Percentiles rank a stretch among this genome's conserved stretches.
These are phyloP conservation scores for Populus hybrid DNA, from an alignment of 441 rosid species.

Conservation along the genomic window DNA sequence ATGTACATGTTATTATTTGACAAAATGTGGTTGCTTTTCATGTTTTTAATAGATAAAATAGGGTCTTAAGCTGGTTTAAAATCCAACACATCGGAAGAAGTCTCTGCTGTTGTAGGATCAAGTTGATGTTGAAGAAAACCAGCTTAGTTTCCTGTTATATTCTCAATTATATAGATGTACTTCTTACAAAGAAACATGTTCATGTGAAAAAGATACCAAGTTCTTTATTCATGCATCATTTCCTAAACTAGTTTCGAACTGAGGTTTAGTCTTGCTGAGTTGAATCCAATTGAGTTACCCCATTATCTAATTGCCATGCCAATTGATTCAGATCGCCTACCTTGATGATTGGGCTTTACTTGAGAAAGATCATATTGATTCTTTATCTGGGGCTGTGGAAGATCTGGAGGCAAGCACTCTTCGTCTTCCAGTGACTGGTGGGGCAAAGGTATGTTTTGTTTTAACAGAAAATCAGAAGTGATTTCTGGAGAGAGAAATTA, in stretches of 20 bases:
- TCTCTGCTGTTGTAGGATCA: no score
- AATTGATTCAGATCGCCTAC: conserved; percentile 55
- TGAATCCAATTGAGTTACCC: not conserved
- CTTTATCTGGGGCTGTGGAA: conserved; percentile 73
- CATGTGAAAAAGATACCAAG: not conserved
- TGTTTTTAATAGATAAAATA: not conserved
- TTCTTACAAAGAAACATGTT: not conserved
- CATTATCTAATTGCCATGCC: conserved; percentile 25
- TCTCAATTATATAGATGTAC: not conserved
- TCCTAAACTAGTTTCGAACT: not conserved
- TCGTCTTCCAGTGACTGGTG: conserved; percentile 83
- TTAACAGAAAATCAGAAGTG: conserved; percentile 3
- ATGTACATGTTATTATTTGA: no score
- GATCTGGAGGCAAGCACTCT: conserved; percentile 92
- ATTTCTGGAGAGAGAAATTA: conserved; percentile 21
- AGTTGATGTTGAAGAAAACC: no score
- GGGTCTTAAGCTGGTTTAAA: not conserved
- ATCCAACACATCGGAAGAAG: not conserved
- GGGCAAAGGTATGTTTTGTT: conserved; percentile 62
- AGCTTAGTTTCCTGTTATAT: not conserved
- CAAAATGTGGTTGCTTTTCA: no score
- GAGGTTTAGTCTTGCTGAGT: not conserved
- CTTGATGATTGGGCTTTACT: conserved; percentile 86
- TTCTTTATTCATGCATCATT: no score
- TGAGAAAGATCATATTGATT: conserved; percentile 71